phyloP scores from a whole-genome alignment of 768 basidiomycete species.

The Boletus rubropictus region DNA sequence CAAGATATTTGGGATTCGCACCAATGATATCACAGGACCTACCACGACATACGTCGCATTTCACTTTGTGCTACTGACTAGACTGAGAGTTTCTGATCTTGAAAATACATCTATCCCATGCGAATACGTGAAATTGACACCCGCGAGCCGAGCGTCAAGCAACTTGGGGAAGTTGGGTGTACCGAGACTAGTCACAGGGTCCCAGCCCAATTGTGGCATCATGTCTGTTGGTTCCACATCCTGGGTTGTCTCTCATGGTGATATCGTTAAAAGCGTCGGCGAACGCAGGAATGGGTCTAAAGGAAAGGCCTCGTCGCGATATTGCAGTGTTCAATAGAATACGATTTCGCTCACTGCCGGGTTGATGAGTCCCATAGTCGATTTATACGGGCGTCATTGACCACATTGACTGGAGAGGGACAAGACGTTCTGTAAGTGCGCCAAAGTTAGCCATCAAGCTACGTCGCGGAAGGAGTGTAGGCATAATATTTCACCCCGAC shows the following conservation, averaged over 20 bases:
- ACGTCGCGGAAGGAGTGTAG: not conserved
- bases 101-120: not conserved
- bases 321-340: not conserved
- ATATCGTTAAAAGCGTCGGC: constrained; percentile 18
- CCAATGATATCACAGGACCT: not conserved
- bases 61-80: not conserved
- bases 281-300: constrained; percentile 20
- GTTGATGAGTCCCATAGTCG: constrained; percentile 40
- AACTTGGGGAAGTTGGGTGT: constrained; percentile 47
- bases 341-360: constrained; percentile 36
- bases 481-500: not conserved
- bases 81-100: not conserved
- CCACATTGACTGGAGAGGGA: constrained; percentile 30
- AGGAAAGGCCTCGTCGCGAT: not conserved
- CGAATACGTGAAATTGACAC: not conserved
- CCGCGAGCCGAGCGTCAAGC: constrained; percentile 35
- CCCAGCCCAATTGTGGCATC: constrained; percentile 22
- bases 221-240: constrained; percentile 27
- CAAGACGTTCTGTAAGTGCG: constrained; percentile 32
- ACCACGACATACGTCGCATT: not conserved
- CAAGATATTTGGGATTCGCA: not conserved
- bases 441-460: constrained; percentile 36
- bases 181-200: constrained; percentile 34
- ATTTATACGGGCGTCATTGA: constrained; percentile 36
- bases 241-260: constrained; percentile 20